These are phyloP conservation scores for Beauveria sp. DNA, from an alignment of 2,329 filamentous ascomycete species.

Conservation along the genomic window DNA sequence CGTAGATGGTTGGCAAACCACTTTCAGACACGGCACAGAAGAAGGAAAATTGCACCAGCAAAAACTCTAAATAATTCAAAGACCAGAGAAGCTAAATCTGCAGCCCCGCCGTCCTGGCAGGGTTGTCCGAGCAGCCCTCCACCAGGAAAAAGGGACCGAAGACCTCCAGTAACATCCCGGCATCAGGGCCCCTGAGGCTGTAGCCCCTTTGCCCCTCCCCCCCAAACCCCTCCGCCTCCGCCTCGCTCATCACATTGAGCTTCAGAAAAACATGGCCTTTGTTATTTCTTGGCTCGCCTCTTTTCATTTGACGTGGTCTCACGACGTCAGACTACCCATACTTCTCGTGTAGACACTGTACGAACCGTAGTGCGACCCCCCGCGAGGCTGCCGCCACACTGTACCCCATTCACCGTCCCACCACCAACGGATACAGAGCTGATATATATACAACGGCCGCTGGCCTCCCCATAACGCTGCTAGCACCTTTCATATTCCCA, in stretches of 20 bases:
- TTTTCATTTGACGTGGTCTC: neutral
- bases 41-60: neutral
- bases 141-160: neutral
- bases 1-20: too few species aligned
- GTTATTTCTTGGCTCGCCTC: neutral
- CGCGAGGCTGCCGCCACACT: neutral
- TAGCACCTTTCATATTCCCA: neutral
- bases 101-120: neutral
- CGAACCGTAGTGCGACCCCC: neutral
- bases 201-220: too few species aligned
- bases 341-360: neutral
- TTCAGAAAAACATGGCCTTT: neutral
- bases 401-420: neutral
- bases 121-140: constrained; percentile 5
- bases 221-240: neutral
- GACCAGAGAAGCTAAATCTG: neutral
- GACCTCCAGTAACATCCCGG: neutral
- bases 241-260: neutral
- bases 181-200: neutral
- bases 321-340: constrained; percentile 1
- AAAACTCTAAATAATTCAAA: neutral
- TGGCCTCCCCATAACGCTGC: neutral
- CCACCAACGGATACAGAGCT: neutral
- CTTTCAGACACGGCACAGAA: too few species aligned
- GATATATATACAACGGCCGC: neutral